Evolutionary conservation across 2,329 filamentous ascomycete genomes (phyloP).

Genomic region (Aurifilum marmelostoma): DNA sequence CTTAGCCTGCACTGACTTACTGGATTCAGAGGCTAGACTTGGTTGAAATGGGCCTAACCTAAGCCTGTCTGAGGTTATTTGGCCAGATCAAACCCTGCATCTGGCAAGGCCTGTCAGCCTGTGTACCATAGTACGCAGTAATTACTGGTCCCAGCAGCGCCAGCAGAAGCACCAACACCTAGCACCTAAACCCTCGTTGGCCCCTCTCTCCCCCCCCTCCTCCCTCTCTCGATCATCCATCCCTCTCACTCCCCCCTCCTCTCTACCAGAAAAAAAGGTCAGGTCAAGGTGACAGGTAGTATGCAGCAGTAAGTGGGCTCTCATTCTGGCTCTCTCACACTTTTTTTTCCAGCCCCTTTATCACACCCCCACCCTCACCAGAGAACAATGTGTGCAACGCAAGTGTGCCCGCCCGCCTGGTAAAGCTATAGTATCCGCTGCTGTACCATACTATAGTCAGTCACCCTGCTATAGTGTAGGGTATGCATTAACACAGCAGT

Average conservation of each 20-base stretch:
- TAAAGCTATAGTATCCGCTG: background rate
- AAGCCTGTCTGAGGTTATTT: conserved; percentile 2
- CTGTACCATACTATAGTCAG: background rate
- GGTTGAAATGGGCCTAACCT: background rate
- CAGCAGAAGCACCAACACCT: background rate
- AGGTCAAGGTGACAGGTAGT: background rate
- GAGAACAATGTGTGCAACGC: background rate
- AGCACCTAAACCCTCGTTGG: background rate
- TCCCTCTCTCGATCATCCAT: background rate
- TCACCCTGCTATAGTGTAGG: conserved; percentile 1
- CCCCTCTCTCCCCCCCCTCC: too few species aligned
- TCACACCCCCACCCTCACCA: background rate
- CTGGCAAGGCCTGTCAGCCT: conserved; percentile 5
- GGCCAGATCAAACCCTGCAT: conserved; percentile 16
- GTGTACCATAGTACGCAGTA: background rate
- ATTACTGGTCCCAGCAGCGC: background rate
- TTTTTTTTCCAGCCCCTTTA: background rate
- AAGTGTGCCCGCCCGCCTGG: background rate
- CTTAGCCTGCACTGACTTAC: background rate
- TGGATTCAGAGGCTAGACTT: background rate
- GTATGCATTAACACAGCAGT: conserved; percentile 3
- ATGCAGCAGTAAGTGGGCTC: background rate
- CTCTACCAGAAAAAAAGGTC: background rate
- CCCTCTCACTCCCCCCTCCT: background rate
- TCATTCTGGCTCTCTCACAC: too few species aligned